Conservation (phyloP, 2,329 filamentous ascomycete species). For the Lasiodiplodia hormozganensis region DNA sequence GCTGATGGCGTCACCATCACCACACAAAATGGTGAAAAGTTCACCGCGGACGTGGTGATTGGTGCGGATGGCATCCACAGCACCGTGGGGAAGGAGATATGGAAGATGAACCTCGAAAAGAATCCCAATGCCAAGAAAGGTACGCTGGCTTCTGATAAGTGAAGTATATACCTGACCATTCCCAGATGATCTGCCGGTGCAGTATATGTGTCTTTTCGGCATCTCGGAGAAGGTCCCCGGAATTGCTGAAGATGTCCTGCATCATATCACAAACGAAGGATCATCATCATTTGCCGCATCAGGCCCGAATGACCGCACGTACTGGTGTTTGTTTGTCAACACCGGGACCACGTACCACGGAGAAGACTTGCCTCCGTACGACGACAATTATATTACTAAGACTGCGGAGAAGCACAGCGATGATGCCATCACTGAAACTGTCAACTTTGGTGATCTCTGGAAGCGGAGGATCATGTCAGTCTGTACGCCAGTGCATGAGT, state of each 20-base stretch:
- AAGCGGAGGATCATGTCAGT: slow-evolving; percentile 1
- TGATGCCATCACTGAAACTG: neutral
- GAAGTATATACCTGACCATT: neutral
- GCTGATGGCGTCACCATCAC: neutral
- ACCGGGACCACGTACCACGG: neutral
- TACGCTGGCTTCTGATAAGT: neutral
- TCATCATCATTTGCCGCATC: slow-evolving; percentile 11
- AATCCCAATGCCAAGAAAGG: neutral
- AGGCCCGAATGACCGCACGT: slow-evolving; percentile 1
- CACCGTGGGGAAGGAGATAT: neutral
- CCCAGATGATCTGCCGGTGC: neutral
- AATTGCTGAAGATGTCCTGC: slow-evolving; percentile 1
- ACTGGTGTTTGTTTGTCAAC: slow-evolving; percentile 11
- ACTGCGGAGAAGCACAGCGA: neutral
- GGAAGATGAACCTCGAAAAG: neutral
- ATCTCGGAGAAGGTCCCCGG: slow-evolving; percentile 10
- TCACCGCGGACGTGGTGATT: slow-evolving; percentile 17
- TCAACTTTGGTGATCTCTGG: slow-evolving; percentile 9
- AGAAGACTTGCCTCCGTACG: slow-evolving; percentile 1
- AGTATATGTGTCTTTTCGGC: slow-evolving; percentile 10
- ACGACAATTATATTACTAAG: neutral
- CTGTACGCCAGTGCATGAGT: slow-evolving; percentile 8
- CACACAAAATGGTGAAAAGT: slow-evolving; percentile 16
- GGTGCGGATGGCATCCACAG: slow-evolving; percentile 28
- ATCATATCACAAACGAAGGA: neutral